Conservation (phyloP, 2,329 filamentous ascomycete genomes). For the Trichothecium sympodiale region DNA sequence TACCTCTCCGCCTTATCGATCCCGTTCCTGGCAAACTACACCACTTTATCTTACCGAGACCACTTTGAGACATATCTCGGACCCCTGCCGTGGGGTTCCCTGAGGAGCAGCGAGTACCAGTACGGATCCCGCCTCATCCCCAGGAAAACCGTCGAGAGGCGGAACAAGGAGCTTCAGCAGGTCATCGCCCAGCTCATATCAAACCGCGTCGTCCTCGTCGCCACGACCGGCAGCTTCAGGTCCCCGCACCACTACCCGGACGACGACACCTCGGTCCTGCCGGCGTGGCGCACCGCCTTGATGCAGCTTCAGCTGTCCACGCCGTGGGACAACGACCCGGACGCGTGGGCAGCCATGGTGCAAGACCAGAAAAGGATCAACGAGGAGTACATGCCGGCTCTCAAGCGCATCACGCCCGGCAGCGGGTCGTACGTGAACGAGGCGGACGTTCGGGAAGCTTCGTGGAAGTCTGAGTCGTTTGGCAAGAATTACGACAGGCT, state of each 20-base stretch:
- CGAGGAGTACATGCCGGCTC: conserved; percentile 16
- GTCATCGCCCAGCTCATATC: conserved; percentile 18
- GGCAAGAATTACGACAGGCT: conserved; percentile 32
- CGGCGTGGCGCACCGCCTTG: conserved; percentile 23
- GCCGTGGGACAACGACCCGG: conserved; percentile 11
- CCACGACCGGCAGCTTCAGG: conserved; percentile 18
- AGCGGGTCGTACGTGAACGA: conserved; percentile 40
- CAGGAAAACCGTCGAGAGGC: conserved; percentile 13
- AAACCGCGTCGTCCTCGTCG: conserved; percentile 18
- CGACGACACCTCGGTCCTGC: conserved; percentile 24
- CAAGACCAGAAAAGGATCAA: conserved; percentile 11
- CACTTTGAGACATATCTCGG: conserved; percentile 24
- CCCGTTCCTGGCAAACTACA: conserved; percentile 10
- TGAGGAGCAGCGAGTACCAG: conserved; percentile 19
- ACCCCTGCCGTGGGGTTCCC: conserved; percentile 19
- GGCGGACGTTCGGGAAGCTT: conserved; percentile 30
- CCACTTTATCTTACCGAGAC: conserved; percentile 17
- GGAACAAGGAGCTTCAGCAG: conserved; percentile 11
- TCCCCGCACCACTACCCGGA: conserved; percentile 8
- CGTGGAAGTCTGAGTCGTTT: conserved; percentile 32
- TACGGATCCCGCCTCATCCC: conserved; percentile 26
- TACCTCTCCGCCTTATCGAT: conserved; percentile 14
- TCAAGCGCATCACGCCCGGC: conserved; percentile 27
- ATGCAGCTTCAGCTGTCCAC: conserved; percentile 19
- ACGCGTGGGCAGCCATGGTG: conserved; percentile 12